Base-by-base conservation (phyloP, 1,139 yeast species). In the Geotrichum siamense region DNA sequence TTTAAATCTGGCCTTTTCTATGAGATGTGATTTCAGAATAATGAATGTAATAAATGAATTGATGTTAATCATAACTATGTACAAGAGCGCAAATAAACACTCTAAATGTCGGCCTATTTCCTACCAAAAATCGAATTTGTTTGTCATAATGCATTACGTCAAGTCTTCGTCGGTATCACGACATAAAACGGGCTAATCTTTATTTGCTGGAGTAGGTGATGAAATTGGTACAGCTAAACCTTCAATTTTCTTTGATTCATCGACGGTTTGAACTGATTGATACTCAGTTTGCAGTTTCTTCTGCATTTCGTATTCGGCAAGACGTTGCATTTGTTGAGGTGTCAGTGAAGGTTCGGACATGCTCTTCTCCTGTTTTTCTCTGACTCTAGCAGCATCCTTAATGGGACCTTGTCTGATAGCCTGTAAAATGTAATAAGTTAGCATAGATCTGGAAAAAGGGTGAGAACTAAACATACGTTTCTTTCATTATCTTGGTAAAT, bases 331-430 rank as follows among this genome's bases (percentile, higher is more conserved):
- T 52, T 72, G 76, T 54, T 68, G 67, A 48, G 66, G 51, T 51
- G 69, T 58, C 30, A 57, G 45, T 8, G 51, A 51, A 3, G 52
- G 47, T 34, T 46, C 53, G 39, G 60, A 53, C 55, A 68, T 69
- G 55, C 71, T 71, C 56, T 62, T 61, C 45, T 60, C 63, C 25
- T 50, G 46, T 58, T 75, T 75, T 43, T 69, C 72, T 42, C 70
- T 66, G 52, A 78, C 62, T 48, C 91, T 66, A 51, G 72, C 77
- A 10, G 85, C 84, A 58, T 83, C 94, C 55, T 78, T 79, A 57
- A 82, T 76, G 8, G 94, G 93, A 1, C 94, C 94, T 57, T 79
- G 86, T 51, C 81, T 77, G 43, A 82, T 68, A 2, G 83, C 79
- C 53, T 58, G 57, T 51, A 6, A 9, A 19, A n/a, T n/a, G n/a